Conservation (phyloP, 164 flowering plant genomes). For the Stephania cephalantha region DNA sequence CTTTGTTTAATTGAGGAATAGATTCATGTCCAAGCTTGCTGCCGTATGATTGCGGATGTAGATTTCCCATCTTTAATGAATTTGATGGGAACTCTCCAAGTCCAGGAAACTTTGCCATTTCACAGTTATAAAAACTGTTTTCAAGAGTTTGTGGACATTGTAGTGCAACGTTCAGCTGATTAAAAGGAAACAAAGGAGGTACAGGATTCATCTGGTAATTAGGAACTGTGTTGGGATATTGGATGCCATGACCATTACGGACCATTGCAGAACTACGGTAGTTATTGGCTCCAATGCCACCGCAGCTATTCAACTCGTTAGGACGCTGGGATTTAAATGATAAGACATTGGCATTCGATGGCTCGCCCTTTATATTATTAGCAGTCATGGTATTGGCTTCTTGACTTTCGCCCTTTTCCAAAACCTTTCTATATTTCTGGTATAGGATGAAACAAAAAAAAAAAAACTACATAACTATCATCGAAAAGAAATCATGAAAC, state of each 20-base stretch:
- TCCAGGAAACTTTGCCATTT: conserved; percentile 9
- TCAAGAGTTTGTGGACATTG: conserved; percentile 1
- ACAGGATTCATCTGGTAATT: neutral
- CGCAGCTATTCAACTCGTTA: neutral
- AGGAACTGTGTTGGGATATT: neutral
- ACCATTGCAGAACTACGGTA: neutral
- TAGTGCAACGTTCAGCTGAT: neutral
- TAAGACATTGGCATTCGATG: conserved; percentile 1
- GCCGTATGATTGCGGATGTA: neutral
- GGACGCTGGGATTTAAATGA: conserved; percentile 5
- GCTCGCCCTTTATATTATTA: conserved; percentile 5
- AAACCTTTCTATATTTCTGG: conserved; percentile 25
- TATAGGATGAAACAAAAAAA: neutral
- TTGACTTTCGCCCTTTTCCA: conserved; percentile 15
- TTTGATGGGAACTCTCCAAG: conserved; percentile 1
- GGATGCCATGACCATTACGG: conserved; percentile 2
- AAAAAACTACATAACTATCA: neutral
- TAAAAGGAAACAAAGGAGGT: neutral
- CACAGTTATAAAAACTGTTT: neutral
- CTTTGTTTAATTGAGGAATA: conserved; percentile 1
- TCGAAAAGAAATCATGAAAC: neutral
- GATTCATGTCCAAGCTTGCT: conserved; percentile 6
- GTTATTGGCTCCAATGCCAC: conserved; percentile 4
- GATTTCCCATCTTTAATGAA: conserved; percentile 10
- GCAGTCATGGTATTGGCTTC: neutral